Conservation (phyloP, 1,139 yeast genomes). For the Candida glucosophila region DNA sequence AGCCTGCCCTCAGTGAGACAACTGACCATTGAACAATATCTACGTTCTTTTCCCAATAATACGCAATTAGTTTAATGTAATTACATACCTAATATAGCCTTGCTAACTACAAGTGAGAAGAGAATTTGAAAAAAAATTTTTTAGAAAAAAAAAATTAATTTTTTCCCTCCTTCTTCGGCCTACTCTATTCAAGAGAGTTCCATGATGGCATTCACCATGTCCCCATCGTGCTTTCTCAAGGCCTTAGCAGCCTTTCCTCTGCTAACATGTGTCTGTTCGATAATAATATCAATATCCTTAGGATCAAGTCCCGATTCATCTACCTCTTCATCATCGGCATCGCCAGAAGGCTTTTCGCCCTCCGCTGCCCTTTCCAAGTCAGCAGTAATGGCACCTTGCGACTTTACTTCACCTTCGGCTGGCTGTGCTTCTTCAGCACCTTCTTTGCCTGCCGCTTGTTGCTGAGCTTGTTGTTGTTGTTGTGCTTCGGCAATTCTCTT, state of each 20-base stretch:
- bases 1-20: no score
- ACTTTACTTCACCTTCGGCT: constrained; percentile 24
- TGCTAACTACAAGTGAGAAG: no score
- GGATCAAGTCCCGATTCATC: constrained; percentile 76
- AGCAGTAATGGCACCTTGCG: constrained; percentile 81
- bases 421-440: constrained; percentile 23
- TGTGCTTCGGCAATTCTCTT: constrained; percentile 67
- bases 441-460: constrained; percentile 64
- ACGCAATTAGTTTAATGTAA: no score
- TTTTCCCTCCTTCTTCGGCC: no score
- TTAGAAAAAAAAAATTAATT: no score
- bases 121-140: no score
- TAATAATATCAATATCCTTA: constrained; percentile 72
- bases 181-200: constrained; percentile 66
- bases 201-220: constrained; percentile 94
- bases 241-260: constrained; percentile 89
- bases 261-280: constrained; percentile 85
- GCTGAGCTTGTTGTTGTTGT: constrained; percentile 33
- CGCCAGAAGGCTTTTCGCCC: constrained; percentile 29
- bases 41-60: no score
- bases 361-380: constrained; percentile 80
- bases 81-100: no score
- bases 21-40: no score
- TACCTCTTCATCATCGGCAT: constrained; percentile 59
- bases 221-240: constrained; percentile 81